Evolutionary conservation across 306 rosid species (phyloP).

Genomic region (Senna tora): DNA sequence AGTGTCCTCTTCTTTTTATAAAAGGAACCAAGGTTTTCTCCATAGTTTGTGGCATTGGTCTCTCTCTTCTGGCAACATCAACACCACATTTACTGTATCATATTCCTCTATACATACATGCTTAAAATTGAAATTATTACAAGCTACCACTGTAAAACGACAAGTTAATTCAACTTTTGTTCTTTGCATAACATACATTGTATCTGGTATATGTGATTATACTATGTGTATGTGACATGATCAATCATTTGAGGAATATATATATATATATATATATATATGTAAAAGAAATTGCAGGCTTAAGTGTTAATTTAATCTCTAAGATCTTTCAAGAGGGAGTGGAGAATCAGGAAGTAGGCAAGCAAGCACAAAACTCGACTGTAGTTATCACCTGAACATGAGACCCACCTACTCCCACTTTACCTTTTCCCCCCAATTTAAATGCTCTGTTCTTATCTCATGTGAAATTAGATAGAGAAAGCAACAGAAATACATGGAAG

Average conservation of each 20-base stretch:
- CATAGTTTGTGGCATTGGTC: conserved; percentile 43
- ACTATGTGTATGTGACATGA: not conserved
- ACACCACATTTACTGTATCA: conserved; percentile 34
- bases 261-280: conserved; percentile 28
- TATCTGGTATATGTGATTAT: not conserved
- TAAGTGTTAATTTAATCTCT: conserved; percentile 28
- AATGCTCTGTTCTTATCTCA: conserved; percentile 32
- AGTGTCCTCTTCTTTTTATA: conserved; percentile 2
- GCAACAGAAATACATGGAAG: not conserved
- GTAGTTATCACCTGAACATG: conserved; percentile 32
- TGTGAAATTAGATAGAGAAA: conserved; percentile 33
- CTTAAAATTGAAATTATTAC: conserved; percentile 35
- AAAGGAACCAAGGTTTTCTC: not conserved
- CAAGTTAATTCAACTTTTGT: not conserved
- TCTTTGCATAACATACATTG: conserved; percentile 7
- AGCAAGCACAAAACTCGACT: conserved; percentile 19
- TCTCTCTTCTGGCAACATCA: conserved; percentile 30
- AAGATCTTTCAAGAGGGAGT: not conserved
- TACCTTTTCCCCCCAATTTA: conserved; percentile 17
- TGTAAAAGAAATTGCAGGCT: not conserved
- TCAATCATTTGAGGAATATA: conserved; percentile 29
- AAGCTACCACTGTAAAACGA: conserved; percentile 1
- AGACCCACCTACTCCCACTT: conserved; percentile 39
- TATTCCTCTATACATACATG: conserved; percentile 20
- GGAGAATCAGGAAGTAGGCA: conserved; percentile 16